Conservation (phyloP, 805 yeast genomes). For the Sugiyamaella americana region DNA sequence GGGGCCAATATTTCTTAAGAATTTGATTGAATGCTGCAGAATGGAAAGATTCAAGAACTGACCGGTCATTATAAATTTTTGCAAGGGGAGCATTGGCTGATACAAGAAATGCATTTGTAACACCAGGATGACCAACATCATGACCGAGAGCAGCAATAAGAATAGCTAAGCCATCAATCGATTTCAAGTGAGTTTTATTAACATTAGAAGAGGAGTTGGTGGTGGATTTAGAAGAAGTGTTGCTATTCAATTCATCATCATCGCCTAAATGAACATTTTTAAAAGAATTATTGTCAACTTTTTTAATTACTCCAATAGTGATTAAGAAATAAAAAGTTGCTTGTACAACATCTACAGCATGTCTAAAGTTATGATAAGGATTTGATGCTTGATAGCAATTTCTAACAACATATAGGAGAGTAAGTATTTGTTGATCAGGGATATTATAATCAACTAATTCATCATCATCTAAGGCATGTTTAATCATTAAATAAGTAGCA, state of each 20-base stretch:
- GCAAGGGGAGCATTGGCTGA: conserved; percentile 59
- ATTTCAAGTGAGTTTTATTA: conserved; percentile 20
- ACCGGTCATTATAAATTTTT: conserved; percentile 50
- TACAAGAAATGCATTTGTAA: conserved; percentile 70
- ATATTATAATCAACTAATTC: conserved; percentile 5
- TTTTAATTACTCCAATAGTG: conserved; percentile 19
- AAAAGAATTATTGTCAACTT: background rate
- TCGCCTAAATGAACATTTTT: too few species aligned
- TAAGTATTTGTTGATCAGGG: conserved; percentile 44
- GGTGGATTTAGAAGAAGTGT: background rate
- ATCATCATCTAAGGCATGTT: conserved; percentile 29
- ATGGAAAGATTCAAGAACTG: conserved; percentile 82
- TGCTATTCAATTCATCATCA: conserved; percentile 2
- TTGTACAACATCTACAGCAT: conserved; percentile 92
- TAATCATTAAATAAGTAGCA: conserved; percentile 52
- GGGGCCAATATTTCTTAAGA: conserved; percentile 49
- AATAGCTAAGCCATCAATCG: conserved; percentile 50
- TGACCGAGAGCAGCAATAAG: conserved; percentile 86
- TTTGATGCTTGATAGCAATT: conserved; percentile 78
- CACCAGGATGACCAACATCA: conserved; percentile 95
- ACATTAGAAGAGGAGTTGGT: background rate
- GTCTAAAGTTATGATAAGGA: conserved; percentile 92
- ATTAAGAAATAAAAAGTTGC: conserved; percentile 66
- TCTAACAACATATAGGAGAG: conserved; percentile 60
- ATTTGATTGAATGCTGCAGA: conserved; percentile 53